A percentile compares a stretch with the other conserved stretches of the same genome.
Evolutionary conservation across 2,329 filamentous ascomycete species (phyloP).

Genomic region (Dichotomopilus funicola): DNA sequence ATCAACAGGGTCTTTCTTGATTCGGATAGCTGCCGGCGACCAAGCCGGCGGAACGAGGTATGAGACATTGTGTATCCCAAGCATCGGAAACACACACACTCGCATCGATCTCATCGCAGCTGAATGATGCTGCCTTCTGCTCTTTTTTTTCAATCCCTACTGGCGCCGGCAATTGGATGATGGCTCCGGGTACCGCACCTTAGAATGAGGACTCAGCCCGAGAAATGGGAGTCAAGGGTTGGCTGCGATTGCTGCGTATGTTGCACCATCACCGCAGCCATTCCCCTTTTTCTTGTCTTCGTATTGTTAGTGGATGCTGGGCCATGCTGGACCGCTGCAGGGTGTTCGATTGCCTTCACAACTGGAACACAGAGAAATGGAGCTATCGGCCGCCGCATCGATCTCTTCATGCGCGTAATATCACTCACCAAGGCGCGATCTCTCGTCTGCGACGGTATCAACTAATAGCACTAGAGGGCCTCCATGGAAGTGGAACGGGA

Average conservation of each 20-base stretch:
- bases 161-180: slow-evolving; percentile 3
- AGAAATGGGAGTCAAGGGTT: background rate
- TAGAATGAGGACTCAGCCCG: background rate
- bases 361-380: slow-evolving; percentile 2
- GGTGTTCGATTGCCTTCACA: background rate
- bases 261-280: slow-evolving; percentile 5
- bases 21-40: slow-evolving; percentile 1
- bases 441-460: background rate
- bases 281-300: background rate
- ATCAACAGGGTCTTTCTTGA: background rate
- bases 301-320: background rate
- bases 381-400: slow-evolving; percentile 1
- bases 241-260: background rate
- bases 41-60: background rate
- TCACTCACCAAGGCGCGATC: background rate
- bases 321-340: background rate
- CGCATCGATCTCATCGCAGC: slow-evolving; percentile 3
- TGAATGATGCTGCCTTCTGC: slow-evolving; percentile 3
- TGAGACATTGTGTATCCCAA: slow-evolving; percentile 11
- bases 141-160: slow-evolving; percentile 2
- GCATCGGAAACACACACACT: slow-evolving; percentile 7
- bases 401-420: slow-evolving; percentile 6
- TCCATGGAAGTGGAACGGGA: background rate
- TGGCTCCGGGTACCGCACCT: slow-evolving; percentile 2
- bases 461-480: background rate